Evolutionary conservation across 164 flowering plant genomes (phyloP), one percentile per base, ranked within the genome.

Genomic region (Annona cherimola): DNA sequence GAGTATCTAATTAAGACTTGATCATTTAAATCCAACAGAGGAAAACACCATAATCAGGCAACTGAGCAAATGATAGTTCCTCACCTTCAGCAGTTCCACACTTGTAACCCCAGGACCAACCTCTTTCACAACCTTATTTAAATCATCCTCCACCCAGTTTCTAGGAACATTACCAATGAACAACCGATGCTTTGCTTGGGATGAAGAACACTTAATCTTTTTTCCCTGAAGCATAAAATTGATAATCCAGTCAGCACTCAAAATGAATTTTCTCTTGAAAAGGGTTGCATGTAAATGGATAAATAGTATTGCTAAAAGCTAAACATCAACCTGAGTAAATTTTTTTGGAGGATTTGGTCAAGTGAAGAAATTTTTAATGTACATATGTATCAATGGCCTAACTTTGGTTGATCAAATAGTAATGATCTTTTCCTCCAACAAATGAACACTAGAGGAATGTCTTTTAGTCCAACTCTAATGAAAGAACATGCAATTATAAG

Each of bases 81-180:
- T 60, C 69, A 92, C 98, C 97, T 90, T 94, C 69, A 89, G 75
- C 59, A 89, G 83, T 72, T 92, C 91, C 64, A 92, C 81, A 64
- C 69, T 63, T 63, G 68, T 84, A 66, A 92, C 88, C 46, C 97
- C 98, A 67, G 98, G 98, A 14, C 98, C 98, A 77, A 87, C 75
- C 71, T 80, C 83, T 14, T 71, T 75, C 66, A 92, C 88, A 74
- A 77, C 82, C 66, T 87, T 87, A 80, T 77, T 82, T 74, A 92
- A 73, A 76, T 92, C 96, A 50, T 84, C 88, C 80, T 84, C 90
- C 65, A 76, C 84, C 97, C 95, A 92, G 75, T 68, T 83, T 76
- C 82, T 88, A 18, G 97, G 98, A 79, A 94, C 76, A 79, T 92
- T 92, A 67, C 97, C 95, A 76, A 94, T 85, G 67, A 92, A 94